Percentiles rank a stretch among this genome's conserved stretches.
phyloP scores from a whole-genome alignment of 1,284 basidiomycete species.

The Macrocybe sp. region DNA sequence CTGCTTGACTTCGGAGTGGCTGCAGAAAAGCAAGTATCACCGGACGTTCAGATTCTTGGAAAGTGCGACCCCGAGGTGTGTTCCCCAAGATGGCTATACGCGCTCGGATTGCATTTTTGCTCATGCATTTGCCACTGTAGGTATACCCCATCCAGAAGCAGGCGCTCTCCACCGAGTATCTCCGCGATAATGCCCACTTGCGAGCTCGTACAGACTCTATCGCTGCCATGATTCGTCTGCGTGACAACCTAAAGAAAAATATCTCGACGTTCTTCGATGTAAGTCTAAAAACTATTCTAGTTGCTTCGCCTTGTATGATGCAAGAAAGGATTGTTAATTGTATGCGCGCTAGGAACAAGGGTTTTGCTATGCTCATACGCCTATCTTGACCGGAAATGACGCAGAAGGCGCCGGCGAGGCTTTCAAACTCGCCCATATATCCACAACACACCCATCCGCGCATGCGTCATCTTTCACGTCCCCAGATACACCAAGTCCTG shows the following conservation, averaged over 20 bases:
- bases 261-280: slow-evolving; percentile 72
- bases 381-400: slow-evolving; percentile 87
- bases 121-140: slow-evolving; percentile 29
- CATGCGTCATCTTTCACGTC: slow-evolving; percentile 9
- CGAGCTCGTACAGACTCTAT: slow-evolving; percentile 73
- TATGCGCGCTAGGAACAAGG: slow-evolving; percentile 52
- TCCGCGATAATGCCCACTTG: slow-evolving; percentile 81
- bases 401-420: slow-evolving; percentile 98
- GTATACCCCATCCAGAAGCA: slow-evolving; percentile 88
- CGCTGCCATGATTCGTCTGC: slow-evolving; percentile 70
- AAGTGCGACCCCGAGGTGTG: slow-evolving; percentile 70
- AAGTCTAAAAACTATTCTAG: slow-evolving; percentile 14
- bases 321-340: neutral
- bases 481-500: slow-evolving; percentile 11
- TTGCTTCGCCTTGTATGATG: neutral
- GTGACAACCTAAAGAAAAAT: slow-evolving; percentile 48
- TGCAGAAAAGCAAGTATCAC: neutral
- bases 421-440: slow-evolving; percentile 59
- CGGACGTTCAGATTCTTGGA: slow-evolving; percentile 60
- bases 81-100: neutral
- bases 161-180: slow-evolving; percentile 64
- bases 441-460: slow-evolving; percentile 22
- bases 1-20: slow-evolving; percentile 42
- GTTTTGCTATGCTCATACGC: slow-evolving; percentile 80
- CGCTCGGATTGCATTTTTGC: neutral